phyloP scores from a whole-genome alignment of 495 filamentous ascomycete species.

The Penicillium simplicissimum region DNA sequence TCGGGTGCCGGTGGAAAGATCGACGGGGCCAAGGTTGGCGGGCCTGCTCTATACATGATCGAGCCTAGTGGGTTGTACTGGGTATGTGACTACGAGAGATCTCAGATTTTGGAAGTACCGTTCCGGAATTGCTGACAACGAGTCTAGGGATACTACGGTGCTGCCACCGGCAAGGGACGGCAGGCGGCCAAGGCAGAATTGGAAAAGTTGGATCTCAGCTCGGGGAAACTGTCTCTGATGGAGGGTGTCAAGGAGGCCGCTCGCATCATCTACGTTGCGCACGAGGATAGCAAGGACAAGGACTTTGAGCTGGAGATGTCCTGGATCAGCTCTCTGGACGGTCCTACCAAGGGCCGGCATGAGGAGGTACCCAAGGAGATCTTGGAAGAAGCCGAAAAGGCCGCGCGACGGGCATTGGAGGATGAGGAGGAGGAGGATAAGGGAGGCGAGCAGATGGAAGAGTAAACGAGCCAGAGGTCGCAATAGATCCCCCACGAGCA shows the following conservation, averaged over 20 bases:
- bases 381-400: conserved; percentile 84
- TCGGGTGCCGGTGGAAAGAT: conserved; percentile 80
- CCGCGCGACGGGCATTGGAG: conserved; percentile 71
- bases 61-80: conserved; percentile 96
- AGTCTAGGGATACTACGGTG: conserved; percentile 86
- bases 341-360: conserved; percentile 88
- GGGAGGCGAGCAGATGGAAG: conserved; percentile 72
- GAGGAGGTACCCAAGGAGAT: conserved; percentile 88
- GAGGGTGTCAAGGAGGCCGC: conserved; percentile 96
- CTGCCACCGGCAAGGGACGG: conserved; percentile 92
- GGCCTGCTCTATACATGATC: conserved; percentile 95
- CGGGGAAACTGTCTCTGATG: conserved; percentile 70
- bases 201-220: conserved; percentile 91
- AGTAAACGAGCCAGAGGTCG: conserved; percentile 45
- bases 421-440: conserved; percentile 73
- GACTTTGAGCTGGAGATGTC: conserved; percentile 99
- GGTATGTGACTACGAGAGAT: conserved; percentile 48
- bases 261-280: conserved; percentile 91
- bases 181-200: conserved; percentile 96
- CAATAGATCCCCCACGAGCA: conserved; percentile 12
- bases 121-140: neutral
- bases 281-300: conserved; percentile 97
- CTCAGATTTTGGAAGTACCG: neutral
- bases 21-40: conserved; percentile 73
- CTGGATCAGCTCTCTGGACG: conserved; percentile 82